These are phyloP conservation scores for Eutrema japonicum DNA, from an alignment of 345 rosid genomes.

Conservation along the genomic window DNA sequence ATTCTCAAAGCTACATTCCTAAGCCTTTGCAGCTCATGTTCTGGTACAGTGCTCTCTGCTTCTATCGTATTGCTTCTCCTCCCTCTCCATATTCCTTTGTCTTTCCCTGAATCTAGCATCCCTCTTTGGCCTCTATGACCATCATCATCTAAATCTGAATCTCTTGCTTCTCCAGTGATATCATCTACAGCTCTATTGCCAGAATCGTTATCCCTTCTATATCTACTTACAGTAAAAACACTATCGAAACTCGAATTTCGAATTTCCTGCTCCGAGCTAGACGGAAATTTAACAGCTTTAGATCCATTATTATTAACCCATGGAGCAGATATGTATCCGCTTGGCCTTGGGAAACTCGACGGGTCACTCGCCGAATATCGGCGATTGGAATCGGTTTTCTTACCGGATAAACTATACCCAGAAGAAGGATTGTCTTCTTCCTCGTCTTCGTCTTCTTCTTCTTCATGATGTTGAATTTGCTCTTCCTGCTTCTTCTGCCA, in stretches of 20 bases:
- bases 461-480: slow-evolving; percentile 23
- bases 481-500: slow-evolving; percentile 67
- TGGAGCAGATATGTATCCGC: slow-evolving; percentile 55
- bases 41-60: slow-evolving; percentile 69
- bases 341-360: slow-evolving; percentile 44
- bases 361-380: slow-evolving; percentile 35
- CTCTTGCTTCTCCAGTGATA: slow-evolving; percentile 22
- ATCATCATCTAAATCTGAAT: slow-evolving; percentile 31
- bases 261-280: slow-evolving; percentile 35
- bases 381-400: slow-evolving; percentile 38
- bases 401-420: slow-evolving; percentile 32
- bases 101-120: slow-evolving; percentile 19
- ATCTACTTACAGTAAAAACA: slow-evolving; percentile 29
- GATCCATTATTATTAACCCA: slow-evolving; percentile 68
- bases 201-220: slow-evolving; percentile 13
- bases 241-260: slow-evolving; percentile 15
- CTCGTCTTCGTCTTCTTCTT: slow-evolving; percentile 34
- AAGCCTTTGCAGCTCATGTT: slow-evolving; percentile 72
- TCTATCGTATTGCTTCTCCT: slow-evolving; percentile 54
- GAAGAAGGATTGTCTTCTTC: slow-evolving; percentile 35
- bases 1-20: slow-evolving; percentile 77
- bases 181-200: slow-evolving; percentile 20
- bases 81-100: slow-evolving; percentile 44
- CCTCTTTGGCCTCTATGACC: slow-evolving; percentile 11
- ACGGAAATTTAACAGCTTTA: slow-evolving; percentile 30